Base-by-base conservation (phyloP, 1,284 basidiomycete species). In the Cutaneotrichosporon mucoides region DNA sequence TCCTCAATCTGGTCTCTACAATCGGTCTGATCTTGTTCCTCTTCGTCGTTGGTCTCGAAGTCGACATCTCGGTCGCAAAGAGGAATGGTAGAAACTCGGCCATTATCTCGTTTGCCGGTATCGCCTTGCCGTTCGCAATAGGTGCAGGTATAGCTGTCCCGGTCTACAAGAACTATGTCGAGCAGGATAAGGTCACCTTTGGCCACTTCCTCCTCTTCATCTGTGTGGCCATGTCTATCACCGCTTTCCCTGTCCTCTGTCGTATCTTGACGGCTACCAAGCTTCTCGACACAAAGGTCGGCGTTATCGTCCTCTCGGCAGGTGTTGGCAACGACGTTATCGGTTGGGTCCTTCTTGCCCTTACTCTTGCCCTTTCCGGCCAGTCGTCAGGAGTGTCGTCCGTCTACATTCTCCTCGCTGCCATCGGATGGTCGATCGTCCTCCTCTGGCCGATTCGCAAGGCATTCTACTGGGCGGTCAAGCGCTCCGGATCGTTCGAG, bases 151-250 rank as follows among this genome's bases (percentile, higher is more conserved):
- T 96, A 11, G 84, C 92, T 0, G 83, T 87, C 3, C 87, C 90
- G 1, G 73, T 98, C 38, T 98, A 95, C 80, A 79, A 87, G 55
- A 62, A 64, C 44, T 95, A 94, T 76, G 87, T 95, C 69, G 82
- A 86, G 66, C 69, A 76, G 0, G 59, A 69, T 4, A 79, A 76
- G 47, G 84, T 88, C 58, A 79, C 85, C 46, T 85, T 90, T 74
- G 87, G 90, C 1, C 84, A 96, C 73, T 98, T 98, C 76, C 85
- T 98, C 82, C 86, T 99, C 45, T 98, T 97, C 77, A 86, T 90
- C 44, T 91, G 92, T 51, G 90, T 95, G 13, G 79, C 92, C 0
- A 92, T 87, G 79, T 88, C 88, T 3, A 97, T 97, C 76, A 97
- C 93, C 0, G 93, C 93, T 0, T 95, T 95, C 75, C 90, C 84